Conservation (phyloP, 495 filamentous ascomycete genomes). For the Xylaria venustula region DNA sequence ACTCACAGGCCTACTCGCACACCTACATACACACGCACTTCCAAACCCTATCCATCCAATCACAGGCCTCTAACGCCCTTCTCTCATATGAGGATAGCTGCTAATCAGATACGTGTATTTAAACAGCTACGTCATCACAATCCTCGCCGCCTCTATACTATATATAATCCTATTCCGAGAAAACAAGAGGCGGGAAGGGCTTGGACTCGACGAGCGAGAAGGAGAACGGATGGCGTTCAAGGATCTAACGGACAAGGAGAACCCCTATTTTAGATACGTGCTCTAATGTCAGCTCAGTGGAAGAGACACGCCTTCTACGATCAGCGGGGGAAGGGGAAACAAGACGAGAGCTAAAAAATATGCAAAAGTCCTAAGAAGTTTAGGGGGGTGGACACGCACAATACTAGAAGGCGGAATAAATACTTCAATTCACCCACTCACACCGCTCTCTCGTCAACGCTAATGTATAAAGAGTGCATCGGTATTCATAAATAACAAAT, state of each 20-base stretch:
- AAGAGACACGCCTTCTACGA: background rate
- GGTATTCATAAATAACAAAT: too few relatives aligned
- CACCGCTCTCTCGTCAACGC: too few relatives aligned
- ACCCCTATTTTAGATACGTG: slow-evolving; percentile 71
- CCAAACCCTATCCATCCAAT: background rate
- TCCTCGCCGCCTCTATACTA: slow-evolving; percentile 51
- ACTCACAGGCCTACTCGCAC: too few relatives aligned
- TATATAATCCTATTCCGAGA: slow-evolving; percentile 57
- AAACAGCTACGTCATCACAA: slow-evolving; percentile 65
- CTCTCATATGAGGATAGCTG: background rate
- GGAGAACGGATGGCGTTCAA: slow-evolving; percentile 64
- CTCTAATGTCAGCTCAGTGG: background rate
- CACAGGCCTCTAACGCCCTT: background rate
- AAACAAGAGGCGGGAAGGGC: slow-evolving; percentile 50
- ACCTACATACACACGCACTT: background rate
- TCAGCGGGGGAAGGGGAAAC: too few relatives aligned
- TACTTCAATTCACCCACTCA: too few relatives aligned
- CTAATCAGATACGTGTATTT: slow-evolving; percentile 8
- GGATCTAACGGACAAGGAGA: slow-evolving; percentile 75
- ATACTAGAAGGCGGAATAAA: too few relatives aligned
- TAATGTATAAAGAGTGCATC: too few relatives aligned
- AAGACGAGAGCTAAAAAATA: too few relatives aligned
- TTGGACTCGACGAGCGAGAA: slow-evolving; percentile 58
- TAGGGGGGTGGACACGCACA: too few relatives aligned
- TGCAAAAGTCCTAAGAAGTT: too few relatives aligned